A percentile compares a stretch with the other conserved stretches of the same genome.
Conservation (phyloP, 1,139 yeast genomes). For the Spathaspora sp. region DNA sequence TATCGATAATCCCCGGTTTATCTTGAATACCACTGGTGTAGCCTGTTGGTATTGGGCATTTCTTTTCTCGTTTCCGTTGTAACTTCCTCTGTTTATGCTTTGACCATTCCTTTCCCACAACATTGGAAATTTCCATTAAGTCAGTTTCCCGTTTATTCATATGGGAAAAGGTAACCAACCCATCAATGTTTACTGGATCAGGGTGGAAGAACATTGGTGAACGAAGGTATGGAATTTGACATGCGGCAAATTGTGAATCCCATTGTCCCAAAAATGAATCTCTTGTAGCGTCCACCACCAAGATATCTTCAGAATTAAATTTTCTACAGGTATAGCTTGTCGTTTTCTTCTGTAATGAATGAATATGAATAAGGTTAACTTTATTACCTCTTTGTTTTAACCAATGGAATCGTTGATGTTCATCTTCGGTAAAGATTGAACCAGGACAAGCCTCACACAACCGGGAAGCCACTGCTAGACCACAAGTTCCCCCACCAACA, state of each 20-base stretch:
- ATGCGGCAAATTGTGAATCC: conserved; percentile 43
- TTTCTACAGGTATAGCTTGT: conserved; percentile 7
- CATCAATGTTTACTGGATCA: conserved; percentile 48
- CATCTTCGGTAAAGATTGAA: conserved; percentile 41
- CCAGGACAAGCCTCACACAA: conserved; percentile 41
- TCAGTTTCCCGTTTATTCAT: conserved; percentile 31
- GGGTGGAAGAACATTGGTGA: conserved; percentile 54
- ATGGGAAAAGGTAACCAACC: conserved; percentile 42
- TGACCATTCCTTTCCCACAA: conserved; percentile 46
- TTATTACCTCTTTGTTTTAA: conserved; percentile 29
- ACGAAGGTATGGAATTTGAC: conserved; percentile 44
- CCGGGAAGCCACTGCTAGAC: conserved; percentile 35
- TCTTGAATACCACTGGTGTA: conserved; percentile 21
- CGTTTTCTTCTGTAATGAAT: neutral
- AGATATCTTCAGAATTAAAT: conserved; percentile 25
- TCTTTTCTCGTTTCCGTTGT: conserved; percentile 18
- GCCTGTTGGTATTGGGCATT: conserved; percentile 17
- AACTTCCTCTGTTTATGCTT: conserved; percentile 42
- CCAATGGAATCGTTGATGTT: conserved; percentile 45
- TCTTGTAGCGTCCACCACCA: conserved; percentile 32
- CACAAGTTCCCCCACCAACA: conserved; percentile 45
- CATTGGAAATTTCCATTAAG: conserved; percentile 43
- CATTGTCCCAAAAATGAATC: conserved; percentile 41
- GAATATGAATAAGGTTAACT: conserved; percentile 24
- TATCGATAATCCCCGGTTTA: conserved; percentile 34